A percentile compares a stretch with the other conserved stretches of the same genome.
Conservation (phyloP, 148 eudicot species). For the Rhododendron ovatum region DNA sequence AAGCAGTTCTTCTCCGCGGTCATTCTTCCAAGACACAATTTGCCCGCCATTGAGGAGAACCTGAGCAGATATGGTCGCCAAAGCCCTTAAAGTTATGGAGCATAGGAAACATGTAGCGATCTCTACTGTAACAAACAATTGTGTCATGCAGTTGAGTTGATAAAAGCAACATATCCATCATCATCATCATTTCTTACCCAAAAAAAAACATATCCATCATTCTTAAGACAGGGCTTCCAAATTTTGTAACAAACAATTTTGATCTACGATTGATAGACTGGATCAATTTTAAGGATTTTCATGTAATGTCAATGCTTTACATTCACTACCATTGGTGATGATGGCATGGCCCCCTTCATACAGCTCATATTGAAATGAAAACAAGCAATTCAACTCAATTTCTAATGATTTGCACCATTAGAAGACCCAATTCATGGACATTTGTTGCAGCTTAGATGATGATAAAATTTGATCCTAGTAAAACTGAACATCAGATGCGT, state of each 20-base stretch:
- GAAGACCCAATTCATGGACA: not conserved
- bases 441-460: not conserved
- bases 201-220: not conserved
- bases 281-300: not conserved
- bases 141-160: not conserved
- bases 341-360: not conserved
- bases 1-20: constrained; percentile 29
- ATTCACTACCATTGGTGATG: not conserved
- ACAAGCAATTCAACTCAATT: not conserved
- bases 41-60: constrained; percentile 32
- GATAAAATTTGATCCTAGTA: not conserved
- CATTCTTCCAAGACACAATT: constrained; percentile 37
- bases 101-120: not conserved
- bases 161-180: not conserved
- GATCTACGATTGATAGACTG: not conserved
- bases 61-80: constrained; percentile 5
- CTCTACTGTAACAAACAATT: not conserved
- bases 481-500: not conserved
- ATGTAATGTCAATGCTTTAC: not conserved
- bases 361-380: not conserved
- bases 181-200: not conserved
- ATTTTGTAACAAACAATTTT: not conserved
- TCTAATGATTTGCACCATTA: not conserved
- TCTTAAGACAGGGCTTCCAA: not conserved
- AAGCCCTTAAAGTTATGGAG: not conserved